Conservation (phyloP, 306 rosid species). For the Cicer cuneatum region DNA sequence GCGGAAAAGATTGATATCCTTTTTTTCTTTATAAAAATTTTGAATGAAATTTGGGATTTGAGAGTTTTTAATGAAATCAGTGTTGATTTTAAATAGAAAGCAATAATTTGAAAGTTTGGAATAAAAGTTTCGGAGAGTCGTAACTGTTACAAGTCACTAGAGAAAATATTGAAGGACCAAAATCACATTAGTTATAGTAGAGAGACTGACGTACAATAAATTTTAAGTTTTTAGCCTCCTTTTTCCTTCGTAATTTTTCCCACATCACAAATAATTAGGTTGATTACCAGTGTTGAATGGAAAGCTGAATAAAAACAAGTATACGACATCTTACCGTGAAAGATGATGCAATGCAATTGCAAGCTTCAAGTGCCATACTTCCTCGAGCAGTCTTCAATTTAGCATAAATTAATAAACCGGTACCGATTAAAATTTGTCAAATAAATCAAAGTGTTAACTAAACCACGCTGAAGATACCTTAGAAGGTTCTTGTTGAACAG, state of each 20-base stretch:
- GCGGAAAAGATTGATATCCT: background rate
- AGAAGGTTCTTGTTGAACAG: slow-evolving; percentile 73
- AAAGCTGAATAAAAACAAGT: slow-evolving; percentile 26
- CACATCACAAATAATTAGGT: slow-evolving; percentile 14
- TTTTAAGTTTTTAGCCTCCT: background rate
- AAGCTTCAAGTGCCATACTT: slow-evolving; percentile 92
- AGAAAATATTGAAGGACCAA: background rate
- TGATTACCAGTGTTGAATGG: background rate
- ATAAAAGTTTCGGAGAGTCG: background rate
- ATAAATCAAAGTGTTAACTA: slow-evolving; percentile 30
- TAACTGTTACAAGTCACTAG: background rate
- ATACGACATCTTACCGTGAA: slow-evolving; percentile 57
- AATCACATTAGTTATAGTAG: background rate
- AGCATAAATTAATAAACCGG: slow-evolving; percentile 43
- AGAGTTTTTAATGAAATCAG: background rate
- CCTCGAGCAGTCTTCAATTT: slow-evolving; percentile 75
- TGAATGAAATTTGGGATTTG: no score
- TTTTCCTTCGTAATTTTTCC: slow-evolving; percentile 3
- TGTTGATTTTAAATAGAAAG: background rate
- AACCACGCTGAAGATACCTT: slow-evolving; percentile 55
- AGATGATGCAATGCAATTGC: slow-evolving; percentile 81
- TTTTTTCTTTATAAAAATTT: no score
- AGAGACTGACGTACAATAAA: background rate
- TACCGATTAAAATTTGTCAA: slow-evolving; percentile 36
- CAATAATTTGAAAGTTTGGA: background rate